phyloP scores from a whole-genome alignment of 352 stramenopile genomes.

The Phytophthora pistaciae region DNA sequence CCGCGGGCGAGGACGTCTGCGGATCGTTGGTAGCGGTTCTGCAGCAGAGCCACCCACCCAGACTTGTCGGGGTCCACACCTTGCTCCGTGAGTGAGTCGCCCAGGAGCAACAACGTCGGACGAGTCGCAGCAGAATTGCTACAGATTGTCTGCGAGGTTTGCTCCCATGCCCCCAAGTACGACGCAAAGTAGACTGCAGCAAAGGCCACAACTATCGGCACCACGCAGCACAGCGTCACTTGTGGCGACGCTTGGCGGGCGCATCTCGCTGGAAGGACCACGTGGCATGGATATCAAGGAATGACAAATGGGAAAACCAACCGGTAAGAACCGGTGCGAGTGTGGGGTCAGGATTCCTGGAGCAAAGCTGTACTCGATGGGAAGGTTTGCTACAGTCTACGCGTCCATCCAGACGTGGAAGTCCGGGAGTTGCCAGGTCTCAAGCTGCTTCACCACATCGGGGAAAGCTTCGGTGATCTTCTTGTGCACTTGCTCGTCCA shows the following conservation, averaged over 20 bases:
- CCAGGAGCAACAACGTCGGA: constrained; percentile 53
- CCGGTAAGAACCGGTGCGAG: constrained; percentile 22
- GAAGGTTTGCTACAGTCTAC: constrained; percentile 6
- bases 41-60: constrained; percentile 61
- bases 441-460: constrained; percentile 30
- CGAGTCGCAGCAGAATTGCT: constrained; percentile 12
- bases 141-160: constrained; percentile 4
- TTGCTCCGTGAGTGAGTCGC: constrained; percentile 78
- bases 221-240: constrained; percentile 14
- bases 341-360: neutral
- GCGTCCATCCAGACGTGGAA: constrained; percentile 39
- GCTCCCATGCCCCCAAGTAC: constrained; percentile 23
- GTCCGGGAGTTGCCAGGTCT: constrained; percentile 46
- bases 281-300: constrained; percentile 6
- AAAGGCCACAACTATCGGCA: constrained; percentile 13
- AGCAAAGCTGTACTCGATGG: neutral
- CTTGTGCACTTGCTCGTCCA: constrained; percentile 46
- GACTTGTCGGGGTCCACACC: constrained; percentile 41
- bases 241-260: no score
- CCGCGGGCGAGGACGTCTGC: constrained; percentile 70
- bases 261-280: no score
- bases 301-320: constrained; percentile 24
- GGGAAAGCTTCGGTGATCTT: constrained; percentile 45
- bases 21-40: constrained; percentile 58
- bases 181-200: constrained; percentile 16